Evolutionary conservation across 257 asterid species (phyloP), one percentile per base, ranked within the genome.

Genomic region (Asclepias syriaca): DNA sequence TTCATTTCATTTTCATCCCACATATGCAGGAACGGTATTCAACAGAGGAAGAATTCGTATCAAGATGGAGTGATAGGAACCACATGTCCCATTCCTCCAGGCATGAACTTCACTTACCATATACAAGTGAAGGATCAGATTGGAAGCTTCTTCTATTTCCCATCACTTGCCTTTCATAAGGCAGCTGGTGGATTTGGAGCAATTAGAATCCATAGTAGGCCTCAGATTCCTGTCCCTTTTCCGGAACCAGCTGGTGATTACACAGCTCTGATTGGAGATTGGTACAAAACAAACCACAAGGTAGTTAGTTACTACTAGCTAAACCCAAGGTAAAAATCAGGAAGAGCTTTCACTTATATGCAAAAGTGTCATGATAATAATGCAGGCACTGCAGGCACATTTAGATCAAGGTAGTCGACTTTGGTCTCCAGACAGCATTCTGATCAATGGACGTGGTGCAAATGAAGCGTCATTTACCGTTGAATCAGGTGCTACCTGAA

Each of bases 131-230:
- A 85, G 61, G 96, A 89, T 75, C 96, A 89, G 79, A 89, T 85
- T 24, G 96, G 93, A 58, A 89, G 89, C 83, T 89, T 40, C 45
- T 40, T 40, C 45, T 40, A 40, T 40, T 40, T 40, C 45, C 45
- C 45, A 8, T 40, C 45, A 0, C 87, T 83, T n/a, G 86, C 75
- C 4, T 83, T 89, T 81, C 96, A 87, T 70, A 89, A 87, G 50
- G 94, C 90, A 0, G 91, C 90, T 12, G 96, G 96, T 34, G 96
- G 87, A 40, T 87, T 85, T 40, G 94, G 96, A 34, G 94, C 81
- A 24, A 86, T 89, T 64, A 67, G 82, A 49, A 85, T 89, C 40
- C 90, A 81, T 73, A 89, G 90, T 84, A 51, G 96, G 51, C 91
- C 96, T 2, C 29, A 6, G 10, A 86, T 89, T 70, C 94, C 94